A percentile compares a stretch with the other conserved stretches of the same genome.
Conservation (phyloP, 192 early-diverging fungal genomes). For the Backusella circina region DNA sequence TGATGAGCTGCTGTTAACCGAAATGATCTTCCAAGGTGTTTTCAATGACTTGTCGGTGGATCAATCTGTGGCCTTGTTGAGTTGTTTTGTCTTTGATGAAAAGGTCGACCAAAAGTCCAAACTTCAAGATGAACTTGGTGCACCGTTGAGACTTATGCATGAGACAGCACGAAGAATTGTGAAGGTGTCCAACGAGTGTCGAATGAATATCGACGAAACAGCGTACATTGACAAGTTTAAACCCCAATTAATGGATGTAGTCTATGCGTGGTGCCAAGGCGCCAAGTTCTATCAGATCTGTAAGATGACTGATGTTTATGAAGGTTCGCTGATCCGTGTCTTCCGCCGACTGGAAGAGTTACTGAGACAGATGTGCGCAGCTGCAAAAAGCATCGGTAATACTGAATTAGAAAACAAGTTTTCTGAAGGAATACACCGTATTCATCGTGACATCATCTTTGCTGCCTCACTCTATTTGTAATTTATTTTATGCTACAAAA, state of each 20-base stretch:
- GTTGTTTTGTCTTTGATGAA: constrained; percentile 90
- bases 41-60: constrained; percentile 92
- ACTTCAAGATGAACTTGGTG: constrained; percentile 73
- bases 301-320: constrained; percentile 92
- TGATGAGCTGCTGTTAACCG: constrained; percentile 91
- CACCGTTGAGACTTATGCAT: constrained; percentile 74
- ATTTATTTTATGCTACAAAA: constrained; percentile 10
- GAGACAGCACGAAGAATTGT: constrained; percentile 84
- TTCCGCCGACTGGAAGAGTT: constrained; percentile 91
- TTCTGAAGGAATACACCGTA: constrained; percentile 84
- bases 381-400: constrained; percentile 94
- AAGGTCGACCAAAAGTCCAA: constrained; percentile 51
- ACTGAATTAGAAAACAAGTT: constrained; percentile 93
- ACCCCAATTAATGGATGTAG: constrained; percentile 91
- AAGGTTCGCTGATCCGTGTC: constrained; percentile 88
- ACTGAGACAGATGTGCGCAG: constrained; percentile 83
- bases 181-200: constrained; percentile 83
- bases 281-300: constrained; percentile 93
- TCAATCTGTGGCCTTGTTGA: constrained; percentile 80
- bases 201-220: constrained; percentile 82
- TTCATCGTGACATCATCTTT: constrained; percentile 98
- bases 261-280: constrained; percentile 87
- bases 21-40: constrained; percentile 95
- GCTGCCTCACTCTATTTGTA: constrained; percentile 91
- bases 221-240: constrained; percentile 85